Evolutionary conservation across 1,139 yeast species (phyloP).

Genomic region (Suhomyces anneliseae): DNA sequence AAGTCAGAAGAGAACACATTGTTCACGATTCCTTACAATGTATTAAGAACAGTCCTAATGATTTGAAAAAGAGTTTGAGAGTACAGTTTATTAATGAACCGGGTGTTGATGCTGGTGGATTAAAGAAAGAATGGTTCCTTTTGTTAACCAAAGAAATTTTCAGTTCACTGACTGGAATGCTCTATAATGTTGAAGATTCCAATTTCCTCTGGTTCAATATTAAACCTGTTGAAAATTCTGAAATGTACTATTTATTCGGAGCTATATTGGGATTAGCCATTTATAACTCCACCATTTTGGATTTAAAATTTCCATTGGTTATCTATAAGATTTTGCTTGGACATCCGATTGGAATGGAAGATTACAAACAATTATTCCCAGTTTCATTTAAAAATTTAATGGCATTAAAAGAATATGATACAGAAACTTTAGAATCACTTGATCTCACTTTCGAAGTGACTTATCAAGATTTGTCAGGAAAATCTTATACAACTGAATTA

Average conservation of each 20-base stretch:
- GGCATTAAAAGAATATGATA: slow-evolving; percentile 47
- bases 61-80: slow-evolving; percentile 70
- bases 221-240: slow-evolving; percentile 45
- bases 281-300: slow-evolving; percentile 84
- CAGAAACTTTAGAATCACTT: slow-evolving; percentile 28
- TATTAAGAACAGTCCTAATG: slow-evolving; percentile 56
- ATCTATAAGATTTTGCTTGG: slow-evolving; percentile 73
- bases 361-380: slow-evolving; percentile 69
- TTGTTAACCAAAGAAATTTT: slow-evolving; percentile 69
- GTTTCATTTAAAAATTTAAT: slow-evolving; percentile 58
- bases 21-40: slow-evolving; percentile 75
- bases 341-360: slow-evolving; percentile 56
- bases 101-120: slow-evolving; percentile 94
- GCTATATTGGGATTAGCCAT: slow-evolving; percentile 86
- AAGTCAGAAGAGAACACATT: slow-evolving; percentile 65
- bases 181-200: slow-evolving; percentile 66
- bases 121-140: slow-evolving; percentile 89
- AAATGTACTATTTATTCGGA: slow-evolving; percentile 74
- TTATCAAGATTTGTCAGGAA: slow-evolving; percentile 41
- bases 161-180: slow-evolving; percentile 63
- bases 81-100: slow-evolving; percentile 85
- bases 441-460: slow-evolving; percentile 42
- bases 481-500: slow-evolving; percentile 45
- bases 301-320: slow-evolving; percentile 72
- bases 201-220: slow-evolving; percentile 73